Evolutionary conservation across 106 monocot species (phyloP), one percentile per base, ranked within the genome.

Genomic region (Dioscorea alata): DNA sequence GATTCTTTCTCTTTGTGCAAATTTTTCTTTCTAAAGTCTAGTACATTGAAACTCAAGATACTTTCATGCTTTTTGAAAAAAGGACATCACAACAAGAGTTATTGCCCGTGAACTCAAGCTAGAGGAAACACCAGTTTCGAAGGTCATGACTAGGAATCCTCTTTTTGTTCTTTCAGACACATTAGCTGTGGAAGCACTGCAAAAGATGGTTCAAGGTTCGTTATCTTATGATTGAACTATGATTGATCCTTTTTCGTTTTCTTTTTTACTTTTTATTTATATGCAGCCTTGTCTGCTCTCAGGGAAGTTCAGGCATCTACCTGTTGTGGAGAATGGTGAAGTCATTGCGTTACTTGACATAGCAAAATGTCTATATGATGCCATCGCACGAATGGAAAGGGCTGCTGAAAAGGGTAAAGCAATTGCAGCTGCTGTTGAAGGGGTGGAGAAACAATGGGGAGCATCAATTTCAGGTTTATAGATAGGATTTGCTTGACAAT

Each of bases 351-450:
- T 94, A 58, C 82, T 94, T 31, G 94, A 94, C 73, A 94, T 94
- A 76, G 83, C 87, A 65, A 94, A 90, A 66, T 94, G 94, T 73
- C 85, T 94, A 31, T 88, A 94, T 81, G 94, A 94, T 85, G 94
- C 90, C 60, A 94, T 94, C 60, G 87, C 94, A 13, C 72, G 94
- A 48, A 85, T 94, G 94, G 94, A 94, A 72, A 83, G 94, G 69
- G 83, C 83, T 53, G 79, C 85, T 74, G 94, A 94, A 73, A 94
- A 94, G 75, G 94, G 94, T 63, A 88, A 86, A 78, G 94, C 90
- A 10, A 90, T 94, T 74, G 87, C 87, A 65, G 94, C 90, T 62
- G 94, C 94, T 57, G 87, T 94, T 64, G 90, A 94, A 85, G 94
- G 87, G 12, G 80, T 94, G 17, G 94, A 90, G 57, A 94, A 90